Percentiles rank a stretch among this genome's conserved stretches.
These are phyloP conservation scores for Daldinia decipiens DNA, from an alignment of 495 filamentous ascomycete species.

Conservation along the genomic window DNA sequence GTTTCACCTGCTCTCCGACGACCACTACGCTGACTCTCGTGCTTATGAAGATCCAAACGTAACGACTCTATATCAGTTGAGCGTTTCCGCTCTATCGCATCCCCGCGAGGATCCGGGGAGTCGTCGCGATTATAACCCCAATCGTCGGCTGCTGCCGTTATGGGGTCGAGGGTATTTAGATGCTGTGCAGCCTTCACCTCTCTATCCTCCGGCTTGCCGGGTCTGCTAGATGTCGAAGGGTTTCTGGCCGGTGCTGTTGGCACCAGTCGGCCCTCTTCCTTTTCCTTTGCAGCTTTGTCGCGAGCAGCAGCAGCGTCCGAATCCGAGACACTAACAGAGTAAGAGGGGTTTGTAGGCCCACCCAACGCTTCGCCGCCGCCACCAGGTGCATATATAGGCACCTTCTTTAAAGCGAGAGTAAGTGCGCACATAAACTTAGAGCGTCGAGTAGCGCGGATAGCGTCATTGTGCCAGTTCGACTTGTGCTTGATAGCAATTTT, in stretches of 20 bases:
- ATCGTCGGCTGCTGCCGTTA: slow-evolving; percentile 51
- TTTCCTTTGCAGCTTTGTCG: slow-evolving; percentile 67
- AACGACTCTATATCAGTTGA: slow-evolving; percentile 40
- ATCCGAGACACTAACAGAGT: slow-evolving; percentile 77
- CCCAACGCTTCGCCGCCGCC: slow-evolving; percentile 74
- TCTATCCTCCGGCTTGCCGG: slow-evolving; percentile 28
- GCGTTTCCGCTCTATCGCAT: slow-evolving; percentile 47
- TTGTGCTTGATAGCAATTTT: slow-evolving; percentile 89
- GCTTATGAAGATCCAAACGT: slow-evolving; percentile 44
- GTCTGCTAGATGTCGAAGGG: slow-evolving; percentile 24
- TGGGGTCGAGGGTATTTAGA: slow-evolving; percentile 53
- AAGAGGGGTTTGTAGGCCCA: slow-evolving; percentile 73
- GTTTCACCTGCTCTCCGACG: slow-evolving; percentile 58
- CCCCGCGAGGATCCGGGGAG: slow-evolving; percentile 46
- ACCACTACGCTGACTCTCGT: slow-evolving; percentile 55
- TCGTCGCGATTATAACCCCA: slow-evolving; percentile 54
- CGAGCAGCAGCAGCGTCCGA: slow-evolving; percentile 68
- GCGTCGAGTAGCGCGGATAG: slow-evolving; percentile 80
- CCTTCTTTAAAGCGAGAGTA: slow-evolving; percentile 81
- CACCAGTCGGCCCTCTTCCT: slow-evolving; percentile 70
- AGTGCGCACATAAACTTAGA: slow-evolving; percentile 98
- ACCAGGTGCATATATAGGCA: slow-evolving; percentile 87
- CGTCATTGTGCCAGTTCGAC: slow-evolving; percentile 95
- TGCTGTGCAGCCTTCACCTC: slow-evolving; percentile 53
- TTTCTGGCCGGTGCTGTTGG: slow-evolving; percentile 49